Base-by-base conservation (phyloP, 306 rosid species). In the Vigna reflexopilosa region DNA sequence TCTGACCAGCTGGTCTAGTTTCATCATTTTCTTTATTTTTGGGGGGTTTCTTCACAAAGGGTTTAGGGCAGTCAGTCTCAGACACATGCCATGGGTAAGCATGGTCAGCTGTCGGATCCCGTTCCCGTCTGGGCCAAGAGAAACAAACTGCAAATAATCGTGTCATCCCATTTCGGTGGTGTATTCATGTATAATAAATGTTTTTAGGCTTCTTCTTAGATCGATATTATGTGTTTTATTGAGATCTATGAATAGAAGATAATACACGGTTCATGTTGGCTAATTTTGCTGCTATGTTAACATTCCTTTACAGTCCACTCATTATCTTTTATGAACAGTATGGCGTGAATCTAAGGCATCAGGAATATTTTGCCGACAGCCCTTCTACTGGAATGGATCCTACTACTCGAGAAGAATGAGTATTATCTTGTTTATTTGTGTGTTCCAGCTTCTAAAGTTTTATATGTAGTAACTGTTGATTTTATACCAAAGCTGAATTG, bases 341-440 rank as follows among this genome's bases (percentile, higher is more conserved):
- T 76, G 83, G 97, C 8, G 94, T 93, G 62, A 95, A 95, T 73
- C 90, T 95, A 73, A 91, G 87, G 91, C 98, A 95, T 83, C 98
- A 95, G 85, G 98, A 95, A 58, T 95, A 95, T 87, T 95, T 91
- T 83, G 98, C 99, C 5, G 99, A 95, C 71, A 87, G 93, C 87
- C 97, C 98, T 77, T 88, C 94, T 40, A 83, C 96, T 32, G 98
- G 89, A 66, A 67, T 78, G 72, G 99, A 95, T 80, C 96, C 97
- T 77, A 91, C 96, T 24, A 73, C 96, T 30, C 88, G 97, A 81
- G 99, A 95, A 32, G 99, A 95, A 86, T 95, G 89, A 94, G 55
- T 24, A 47, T 64, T 64, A 38, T 71, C 66, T 64, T 70, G 57
- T 68, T 44, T 51, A 71, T 64, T 13, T 54, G 1, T 17, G 44